Base-by-base conservation (phyloP, 2,329 filamentous ascomycete genomes). In the Pseudogymnoascus sp. region DNA sequence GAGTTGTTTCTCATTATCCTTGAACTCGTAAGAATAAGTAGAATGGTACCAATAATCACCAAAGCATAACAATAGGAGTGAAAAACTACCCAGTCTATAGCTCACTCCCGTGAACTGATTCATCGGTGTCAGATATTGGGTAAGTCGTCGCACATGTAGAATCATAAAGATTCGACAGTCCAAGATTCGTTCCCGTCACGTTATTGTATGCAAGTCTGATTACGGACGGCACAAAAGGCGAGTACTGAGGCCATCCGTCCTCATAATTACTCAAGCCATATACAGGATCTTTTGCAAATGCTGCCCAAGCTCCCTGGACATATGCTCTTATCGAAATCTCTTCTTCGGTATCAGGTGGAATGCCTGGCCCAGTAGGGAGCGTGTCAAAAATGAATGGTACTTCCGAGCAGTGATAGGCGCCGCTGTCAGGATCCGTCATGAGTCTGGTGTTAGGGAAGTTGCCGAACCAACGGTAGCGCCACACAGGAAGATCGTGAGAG, bases 281-380 rank as follows among this genome's bases (percentile, higher is more conserved):
- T 7, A 62, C 64, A 2, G 74, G 71, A 64, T 75, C 68, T 56
- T 72, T 75, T 29, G 74, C 72, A 65, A 76, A 75, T 3, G 71
- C 65, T 0, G 72, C 66, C 74, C 73, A 76, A 5, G 73, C 74
- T 9, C 69, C 68, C 33, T 69, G 67, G 5, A 75, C 64, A 53
- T 72, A 75, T 23, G 64, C 61, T 33, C 65, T 67, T 4, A 74
- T 62, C 15, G 59, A 65, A 29, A 63, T 63, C 56, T 70, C 68
- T 29, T 67, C 66, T 7, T 63, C 61, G 6, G 68, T 70, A 40
- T 68, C 68, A 7, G 65, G 53, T 1, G 67, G 17, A 37, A 37
- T 37, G 33, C 33, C 33, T 37, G 2, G 10, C 33, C 33, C 33
- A 3, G 64, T 29, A 9, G 64, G 64, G 2, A 62, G 65, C 9